Base-by-base conservation (phyloP, 805 yeast species). In the Phaffomyces antillensis region DNA sequence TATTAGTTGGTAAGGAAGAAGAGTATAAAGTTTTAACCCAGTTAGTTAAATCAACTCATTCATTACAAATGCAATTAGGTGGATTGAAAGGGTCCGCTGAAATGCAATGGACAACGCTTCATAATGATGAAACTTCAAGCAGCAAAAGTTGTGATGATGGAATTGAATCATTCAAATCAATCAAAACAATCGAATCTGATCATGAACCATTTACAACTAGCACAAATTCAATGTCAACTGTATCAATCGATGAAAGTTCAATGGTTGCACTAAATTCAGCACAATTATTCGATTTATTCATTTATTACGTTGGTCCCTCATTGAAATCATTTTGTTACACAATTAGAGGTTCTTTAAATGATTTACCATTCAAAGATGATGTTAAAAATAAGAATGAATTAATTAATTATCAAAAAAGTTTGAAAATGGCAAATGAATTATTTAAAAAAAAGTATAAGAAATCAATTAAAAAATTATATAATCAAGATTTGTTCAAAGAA, bases 281-380 rank as follows among this genome's bases (percentile, higher is more conserved):
- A 64, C 35, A 80, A 54, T 64, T 85, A 17, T 83, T 84, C 58
- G 81, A 81, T 44, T 56, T 81, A 32, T 86, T 86, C 58, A 80
- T 82, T 2, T 74, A 73, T 50, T 72, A 83, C 53, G 64, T 86
- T 38, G 87, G 89, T 0, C 93, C 95, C 0, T 80, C 90, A 0
- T 70, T 83, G 59, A 77, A 77, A 55, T 78, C 87, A 2, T 79
- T 81, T 52, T 72, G 79, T 2, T 74, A 73, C 53, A 83, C 89
- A 0, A 68, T 85, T 42, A 71, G 77, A 45, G 79, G 77, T 28
- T 81, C 85, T 8, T 59, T 86, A 45, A 67, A 68, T 18, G 81
- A 77, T 12, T 64, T 81, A 3, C 83, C 86, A 2, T 83, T 81
- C 53, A 76, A 73, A 41, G 54, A 62, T 7, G 55, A 49, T 1